Evolutionary conservation across 352 stramenopile species (phyloP).

Genomic region (Phytopythium montanum): DNA sequence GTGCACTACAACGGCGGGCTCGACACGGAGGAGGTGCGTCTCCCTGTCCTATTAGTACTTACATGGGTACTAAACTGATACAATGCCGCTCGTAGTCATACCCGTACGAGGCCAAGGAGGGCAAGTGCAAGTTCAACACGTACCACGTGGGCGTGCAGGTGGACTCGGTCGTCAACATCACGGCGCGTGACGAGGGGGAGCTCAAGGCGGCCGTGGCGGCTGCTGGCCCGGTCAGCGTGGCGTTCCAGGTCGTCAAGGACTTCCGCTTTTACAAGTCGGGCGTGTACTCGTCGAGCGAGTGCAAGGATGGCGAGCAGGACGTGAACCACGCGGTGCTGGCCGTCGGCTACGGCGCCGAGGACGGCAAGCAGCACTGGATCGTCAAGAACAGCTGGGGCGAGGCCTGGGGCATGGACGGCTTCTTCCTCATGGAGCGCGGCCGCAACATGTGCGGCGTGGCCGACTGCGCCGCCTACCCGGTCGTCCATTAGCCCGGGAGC

Average conservation of each 20-base stretch:
- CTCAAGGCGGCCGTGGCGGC: constrained; percentile 65
- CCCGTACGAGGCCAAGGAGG: constrained; percentile 70
- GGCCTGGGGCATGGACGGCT: constrained; percentile 94
- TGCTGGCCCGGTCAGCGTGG: constrained; percentile 72
- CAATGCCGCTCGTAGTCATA: constrained; percentile 38
- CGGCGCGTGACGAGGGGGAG: constrained; percentile 69
- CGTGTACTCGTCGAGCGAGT: constrained; percentile 86
- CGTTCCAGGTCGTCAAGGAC: constrained; percentile 86
- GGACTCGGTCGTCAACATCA: constrained; percentile 83
- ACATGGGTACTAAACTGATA: too few relatives aligned
- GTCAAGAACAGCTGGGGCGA: constrained; percentile 97
- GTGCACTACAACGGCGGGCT: constrained; percentile 90
- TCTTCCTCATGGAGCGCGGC: constrained; percentile 94
- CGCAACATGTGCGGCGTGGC: constrained; percentile 88
- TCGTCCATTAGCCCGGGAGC: constrained; percentile 27
- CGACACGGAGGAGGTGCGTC: constrained; percentile 61
- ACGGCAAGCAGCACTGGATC: constrained; percentile 92
- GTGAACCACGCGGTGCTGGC: constrained; percentile 94
- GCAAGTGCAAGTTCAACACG: constrained; percentile 79
- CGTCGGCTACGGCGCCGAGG: constrained; percentile 95
- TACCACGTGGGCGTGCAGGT: constrained; percentile 72
- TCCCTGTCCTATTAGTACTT: neutral
- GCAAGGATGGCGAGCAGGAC: constrained; percentile 72
- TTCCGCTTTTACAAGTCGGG: constrained; percentile 89
- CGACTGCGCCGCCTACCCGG: constrained; percentile 83